phyloP scores from a whole-genome alignment of 2,329 filamentous ascomycete genomes.

The Beauveria varroae region DNA sequence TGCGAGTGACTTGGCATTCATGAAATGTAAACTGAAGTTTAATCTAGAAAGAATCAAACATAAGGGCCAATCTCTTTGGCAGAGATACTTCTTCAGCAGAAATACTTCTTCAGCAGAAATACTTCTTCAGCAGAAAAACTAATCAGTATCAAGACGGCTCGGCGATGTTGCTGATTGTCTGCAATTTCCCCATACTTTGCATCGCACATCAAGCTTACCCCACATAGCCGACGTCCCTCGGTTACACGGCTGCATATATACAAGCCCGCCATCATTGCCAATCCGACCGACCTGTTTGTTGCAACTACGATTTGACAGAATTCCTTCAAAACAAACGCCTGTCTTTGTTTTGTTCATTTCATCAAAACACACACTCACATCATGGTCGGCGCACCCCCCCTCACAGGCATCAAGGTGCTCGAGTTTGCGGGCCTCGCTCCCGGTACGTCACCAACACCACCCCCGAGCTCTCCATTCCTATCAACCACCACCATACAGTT shows the following conservation, averaged over 20 bases:
- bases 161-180: too few relatives aligned
- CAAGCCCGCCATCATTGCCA: not conserved
- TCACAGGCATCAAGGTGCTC: constrained; percentile 48
- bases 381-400: constrained; percentile 26
- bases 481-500: not conserved
- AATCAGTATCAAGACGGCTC: too few relatives aligned
- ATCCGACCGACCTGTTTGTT: not conserved
- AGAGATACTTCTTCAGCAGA: too few relatives aligned
- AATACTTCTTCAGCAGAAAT: too few relatives aligned
- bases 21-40: too few relatives aligned
- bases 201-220: not conserved
- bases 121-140: too few relatives aligned
- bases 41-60: not conserved
- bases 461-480: not conserved
- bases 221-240: constrained; percentile 9
- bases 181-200: too few relatives aligned
- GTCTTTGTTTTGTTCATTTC: too few relatives aligned
- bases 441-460: constrained; percentile 31
- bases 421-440: constrained; percentile 57
- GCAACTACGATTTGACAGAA: not conserved
- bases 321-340: not conserved
- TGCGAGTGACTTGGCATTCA: too few relatives aligned
- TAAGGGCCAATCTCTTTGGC: not conserved
- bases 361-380: not conserved
- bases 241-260: constrained; percentile 1